Evolutionary conservation across 179 eudicot genomes (phyloP).

Genomic region (Amaranthus tricolor): DNA sequence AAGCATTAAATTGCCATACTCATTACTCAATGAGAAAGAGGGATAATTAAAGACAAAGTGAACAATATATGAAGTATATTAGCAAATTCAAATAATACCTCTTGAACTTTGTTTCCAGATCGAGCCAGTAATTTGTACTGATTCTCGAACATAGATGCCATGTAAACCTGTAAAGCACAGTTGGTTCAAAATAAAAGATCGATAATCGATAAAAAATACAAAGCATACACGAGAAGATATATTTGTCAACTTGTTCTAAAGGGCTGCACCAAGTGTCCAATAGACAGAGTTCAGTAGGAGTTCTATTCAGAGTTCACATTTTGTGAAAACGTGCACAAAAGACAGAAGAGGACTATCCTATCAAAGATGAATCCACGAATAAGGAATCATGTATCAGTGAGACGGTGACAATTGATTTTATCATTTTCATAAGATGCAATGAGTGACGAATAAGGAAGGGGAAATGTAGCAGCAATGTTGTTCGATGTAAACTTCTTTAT

Average conservation of each 20-base stretch:
- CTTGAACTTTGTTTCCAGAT: constrained; percentile 88
- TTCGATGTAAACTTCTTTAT: neutral
- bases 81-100: constrained; percentile 42
- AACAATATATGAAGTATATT: neutral
- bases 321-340: neutral
- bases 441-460: neutral
- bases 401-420: neutral
- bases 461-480: neutral
- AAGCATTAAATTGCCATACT: no score
- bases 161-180: constrained; percentile 62
- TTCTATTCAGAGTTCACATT: neutral
- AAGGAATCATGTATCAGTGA: neutral
- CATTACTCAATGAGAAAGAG: neutral
- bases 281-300: neutral
- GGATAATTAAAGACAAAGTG: neutral
- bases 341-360: neutral
- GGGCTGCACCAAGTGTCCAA: neutral
- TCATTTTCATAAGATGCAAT: neutral
- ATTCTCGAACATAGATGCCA: constrained; percentile 83
- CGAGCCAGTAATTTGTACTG: constrained; percentile 94
- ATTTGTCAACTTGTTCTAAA: neutral
- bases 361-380: neutral
- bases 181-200: neutral
- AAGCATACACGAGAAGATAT: neutral
- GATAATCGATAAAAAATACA: neutral